These are phyloP conservation scores for Ophiocordyceps robertsii DNA, from an alignment of 2,329 filamentous ascomycete species.

Conservation along the genomic window DNA sequence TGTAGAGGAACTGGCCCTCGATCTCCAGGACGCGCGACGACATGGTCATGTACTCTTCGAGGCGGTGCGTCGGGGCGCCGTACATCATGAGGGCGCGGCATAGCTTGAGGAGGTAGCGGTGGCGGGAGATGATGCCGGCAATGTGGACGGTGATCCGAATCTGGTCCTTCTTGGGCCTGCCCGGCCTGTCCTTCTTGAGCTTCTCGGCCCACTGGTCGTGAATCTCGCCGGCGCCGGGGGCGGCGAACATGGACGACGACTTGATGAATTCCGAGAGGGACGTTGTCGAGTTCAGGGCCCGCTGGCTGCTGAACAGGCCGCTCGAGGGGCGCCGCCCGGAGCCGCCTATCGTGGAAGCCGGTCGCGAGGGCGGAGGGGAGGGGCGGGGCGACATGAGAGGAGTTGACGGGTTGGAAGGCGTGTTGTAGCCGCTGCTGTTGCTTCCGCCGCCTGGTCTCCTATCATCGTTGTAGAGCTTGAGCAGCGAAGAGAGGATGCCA, in stretches of 20 bases:
- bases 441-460: conserved; percentile 16
- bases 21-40: conserved; percentile 80
- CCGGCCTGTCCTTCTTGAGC: conserved; percentile 24
- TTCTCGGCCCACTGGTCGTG: conserved; percentile 30
- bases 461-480: conserved; percentile 53
- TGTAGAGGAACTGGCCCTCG: conserved; percentile 78
- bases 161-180: conserved; percentile 23
- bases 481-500: conserved; percentile 57
- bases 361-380: conserved; percentile 26
- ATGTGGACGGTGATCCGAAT: conserved; percentile 42
- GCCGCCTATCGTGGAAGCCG: conserved; percentile 21
- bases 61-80: conserved; percentile 77
- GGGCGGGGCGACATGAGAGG: conserved; percentile 26
- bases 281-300: conserved; percentile 27
- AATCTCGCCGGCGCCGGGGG: conserved; percentile 29
- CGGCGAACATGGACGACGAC: conserved; percentile 38
- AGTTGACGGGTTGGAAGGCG: conserved; percentile 23
- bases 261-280: conserved; percentile 38
- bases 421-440: conserved; percentile 25
- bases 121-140: conserved; percentile 59
- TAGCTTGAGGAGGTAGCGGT: conserved; percentile 72
- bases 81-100: conserved; percentile 82
- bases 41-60: conserved; percentile 89
- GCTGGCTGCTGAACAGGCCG: conserved; percentile 26
- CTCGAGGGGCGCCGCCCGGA: conserved; percentile 20